Evolutionary conservation across 176 grass and related monocot species (phyloP).

Genomic region (Raddia guianensis): DNA sequence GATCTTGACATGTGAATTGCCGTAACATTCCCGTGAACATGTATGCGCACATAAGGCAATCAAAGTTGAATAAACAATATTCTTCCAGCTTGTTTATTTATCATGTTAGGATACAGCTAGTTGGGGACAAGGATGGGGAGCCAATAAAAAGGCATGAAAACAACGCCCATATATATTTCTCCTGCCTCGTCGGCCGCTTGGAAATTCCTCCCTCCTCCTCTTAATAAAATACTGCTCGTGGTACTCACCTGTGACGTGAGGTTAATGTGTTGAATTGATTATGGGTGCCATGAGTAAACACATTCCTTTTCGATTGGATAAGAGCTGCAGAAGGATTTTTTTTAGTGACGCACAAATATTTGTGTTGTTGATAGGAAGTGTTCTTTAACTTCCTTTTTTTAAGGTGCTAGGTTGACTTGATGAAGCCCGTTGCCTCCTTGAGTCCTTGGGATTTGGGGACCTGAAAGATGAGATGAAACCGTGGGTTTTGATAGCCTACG

Average conservation of each 20-base stretch:
- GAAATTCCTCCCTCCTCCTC: background rate
- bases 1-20: background rate
- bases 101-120: background rate
- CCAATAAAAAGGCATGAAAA: conserved; percentile 26
- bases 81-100: conserved; percentile 17
- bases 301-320: background rate
- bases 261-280: background rate
- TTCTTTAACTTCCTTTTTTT: background rate
- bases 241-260: background rate
- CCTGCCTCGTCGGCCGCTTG: background rate
- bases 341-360: background rate
- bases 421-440: too few species aligned
- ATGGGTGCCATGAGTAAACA: background rate
- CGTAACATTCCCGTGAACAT: conserved; percentile 2
- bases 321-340: background rate
- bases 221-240: background rate
- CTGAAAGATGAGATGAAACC: too few species aligned
- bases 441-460: too few species aligned
- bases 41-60: background rate
- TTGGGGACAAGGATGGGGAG: background rate
- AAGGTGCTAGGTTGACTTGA: background rate
- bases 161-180: background rate
- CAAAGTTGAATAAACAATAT: background rate
- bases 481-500: too few species aligned
- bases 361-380: background rate